Evolutionary conservation across 352 stramenopile genomes (phyloP).

Genomic region (Globisporangium okanoganense): DNA sequence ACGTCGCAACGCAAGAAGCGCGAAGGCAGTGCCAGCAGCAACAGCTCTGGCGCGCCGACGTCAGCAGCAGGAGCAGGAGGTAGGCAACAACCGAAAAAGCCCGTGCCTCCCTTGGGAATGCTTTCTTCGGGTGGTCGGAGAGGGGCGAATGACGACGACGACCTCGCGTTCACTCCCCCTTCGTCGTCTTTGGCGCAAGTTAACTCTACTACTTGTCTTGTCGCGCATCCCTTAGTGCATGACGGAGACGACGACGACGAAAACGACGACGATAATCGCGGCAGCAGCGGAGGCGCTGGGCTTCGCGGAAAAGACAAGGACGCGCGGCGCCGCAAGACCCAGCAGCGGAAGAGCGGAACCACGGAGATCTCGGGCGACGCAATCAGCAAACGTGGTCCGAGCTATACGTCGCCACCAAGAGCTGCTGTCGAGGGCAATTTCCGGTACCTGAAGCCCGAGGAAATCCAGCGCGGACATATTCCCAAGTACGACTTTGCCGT

Average conservation of each 20-base stretch:
- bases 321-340: conserved; percentile 13
- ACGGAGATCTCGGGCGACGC: conserved; percentile 7
- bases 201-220: conserved; percentile 65
- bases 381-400: conserved; percentile 4
- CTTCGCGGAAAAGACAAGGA: background rate
- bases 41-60: background rate
- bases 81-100: conserved; percentile 8
- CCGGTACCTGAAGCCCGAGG: conserved; percentile 77
- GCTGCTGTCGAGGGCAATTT: conserved; percentile 41
- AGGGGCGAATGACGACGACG: conserved; percentile 13
- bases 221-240: conserved; percentile 30
- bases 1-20: conserved; percentile 9
- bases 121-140: background rate
- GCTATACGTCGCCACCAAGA: conserved; percentile 27
- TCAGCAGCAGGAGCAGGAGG: conserved; percentile 9
- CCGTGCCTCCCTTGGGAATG: background rate
- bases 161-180: conserved; percentile 11
- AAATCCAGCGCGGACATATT: conserved; percentile 57
- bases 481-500: conserved; percentile 78
- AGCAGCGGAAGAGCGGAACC: conserved; percentile 14
- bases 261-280: conserved; percentile 22
- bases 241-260: conserved; percentile 25
- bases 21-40: conserved; percentile 7
- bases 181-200: conserved; percentile 20
- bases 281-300: conserved; percentile 2